Percentiles rank a stretch among this genome's conserved stretches.
phyloP scores from a whole-genome alignment of 148 eudicot species.

The Vaccinium corymbosum region DNA sequence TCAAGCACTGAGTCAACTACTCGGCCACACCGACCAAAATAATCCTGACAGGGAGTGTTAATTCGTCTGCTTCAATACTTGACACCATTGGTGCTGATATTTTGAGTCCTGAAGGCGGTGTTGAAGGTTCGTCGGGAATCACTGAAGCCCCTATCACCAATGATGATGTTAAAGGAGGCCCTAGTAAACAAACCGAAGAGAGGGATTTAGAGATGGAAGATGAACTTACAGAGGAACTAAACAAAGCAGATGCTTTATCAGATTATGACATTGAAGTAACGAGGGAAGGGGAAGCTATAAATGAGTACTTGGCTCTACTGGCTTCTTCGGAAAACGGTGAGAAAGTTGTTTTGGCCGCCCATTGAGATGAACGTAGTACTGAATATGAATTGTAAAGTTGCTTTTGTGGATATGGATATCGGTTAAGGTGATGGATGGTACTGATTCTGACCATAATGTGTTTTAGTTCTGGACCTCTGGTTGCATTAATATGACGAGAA shows the following conservation, averaged over 20 bases:
- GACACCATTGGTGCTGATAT: constrained; percentile 2
- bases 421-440: neutral
- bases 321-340: constrained; percentile 30
- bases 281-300: constrained; percentile 85
- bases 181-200: constrained; percentile 28
- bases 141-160: constrained; percentile 14
- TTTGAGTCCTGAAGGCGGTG: constrained; percentile 9
- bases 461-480: neutral
- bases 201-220: constrained; percentile 83
- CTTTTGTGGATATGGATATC: neutral
- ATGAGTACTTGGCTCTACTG: constrained; percentile 67
- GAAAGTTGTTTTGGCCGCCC: constrained; percentile 15
- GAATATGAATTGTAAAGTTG: neutral
- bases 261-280: constrained; percentile 92
- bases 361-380: neutral
- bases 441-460: neutral
- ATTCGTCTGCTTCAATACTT: constrained; percentile 9
- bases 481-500: neutral
- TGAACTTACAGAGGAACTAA: constrained; percentile 52
- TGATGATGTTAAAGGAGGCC: constrained; percentile 20
- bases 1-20: constrained; percentile 45
- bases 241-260: constrained; percentile 55
- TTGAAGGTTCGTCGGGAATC: constrained; percentile 20
- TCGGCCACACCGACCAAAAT: constrained; percentile 21
- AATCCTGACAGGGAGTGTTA: constrained; percentile 15